Evolutionary conservation across 345 rosid genomes (phyloP), one percentile per base, ranked within the genome.

Genomic region (Erysimum cheiranthoides): DNA sequence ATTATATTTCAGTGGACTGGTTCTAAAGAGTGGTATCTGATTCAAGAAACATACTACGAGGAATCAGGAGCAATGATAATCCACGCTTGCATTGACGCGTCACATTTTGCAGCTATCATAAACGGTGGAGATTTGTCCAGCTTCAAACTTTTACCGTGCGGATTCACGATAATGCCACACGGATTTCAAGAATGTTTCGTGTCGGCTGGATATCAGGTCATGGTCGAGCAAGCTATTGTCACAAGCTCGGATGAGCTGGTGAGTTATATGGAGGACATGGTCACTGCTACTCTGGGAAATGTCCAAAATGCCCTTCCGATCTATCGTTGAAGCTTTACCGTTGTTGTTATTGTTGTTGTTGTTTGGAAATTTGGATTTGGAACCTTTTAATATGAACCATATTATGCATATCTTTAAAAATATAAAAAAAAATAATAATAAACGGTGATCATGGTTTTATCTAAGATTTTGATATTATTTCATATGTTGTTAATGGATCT

Each of bases 1-100:
- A 16, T n/a, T 66, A 38, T n/a, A 28, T 42, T 10, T 30, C 17
- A 54, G 40, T 5, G 38, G 4, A 28, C 6, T 40, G 8, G 52
- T 28, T 3, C 16, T 5, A 30, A 5, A 1, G 53, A 16, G 8
- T n/a, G 51, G 38, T 69, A 57, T 69, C 0, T 86, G 70, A 53
- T 88, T 47, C 87, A 88, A 79, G 93, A 88, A 78, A 83, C 86
- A 5, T 84, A 84, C 79, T 47, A 47, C 4, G 90, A 85, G 11
- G 64, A 73, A 1, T 68, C 87, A 0, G 82, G 81, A 16, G 79
- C 88, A 5, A 43, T 79, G 32, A 71, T 86, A 12, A 80, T 86
- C 42, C 83, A 83, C 46, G 79, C 85, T 4, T 87, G 85, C 1
- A 77, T 88, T 18, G 86, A 86, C 3, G 67, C 72, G 14, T 39